Evolutionary conservation across 495 filamentous ascomycete species (phyloP), one percentile per base, ranked within the genome.

Genomic region (Penicillium riverlandense): DNA sequence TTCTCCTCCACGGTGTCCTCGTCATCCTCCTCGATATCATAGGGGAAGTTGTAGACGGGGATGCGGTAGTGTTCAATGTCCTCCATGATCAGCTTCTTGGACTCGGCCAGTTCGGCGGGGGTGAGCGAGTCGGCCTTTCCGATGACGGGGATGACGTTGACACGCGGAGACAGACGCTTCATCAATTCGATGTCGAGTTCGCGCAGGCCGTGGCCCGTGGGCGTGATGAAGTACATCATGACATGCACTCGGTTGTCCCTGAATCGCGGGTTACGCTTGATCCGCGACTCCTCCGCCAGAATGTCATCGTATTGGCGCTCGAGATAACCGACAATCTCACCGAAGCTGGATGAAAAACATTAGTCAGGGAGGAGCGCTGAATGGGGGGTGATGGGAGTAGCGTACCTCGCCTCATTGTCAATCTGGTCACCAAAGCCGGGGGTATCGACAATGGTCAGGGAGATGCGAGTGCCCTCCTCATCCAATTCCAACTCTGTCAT

Each of bases 31-130:
- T 98, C 92, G 47, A 97, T 92, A 62, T 98, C 92, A 72, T 98
- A 98, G 29, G 92, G 92, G 77, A 98, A 98, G 79, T 98, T 98
- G 82, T 98, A 98, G 53, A 98, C 94, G 32, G 92, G 92, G 56
- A 98, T 98, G 65, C 92, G 87, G 77, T 98, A 98, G 69, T 98
- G 92, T 66, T 98, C 92, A 52, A 98, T 98, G 59, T 98, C 92
- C 73, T 98, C 92, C 94, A 98, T 98, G 57, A 98, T 90, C 40
- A 98, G 77, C 75, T 96, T 97, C 80, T 98, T 98, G 33, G 91
- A 96, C 67, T 98, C 94, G 43, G 92, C 92, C 43, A 97, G 81
- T 70, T 98, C 92, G 40, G 86, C 84, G 37, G 94, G 94, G 38
- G 92, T 98, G 44, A 98, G 85, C 27, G 92, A 90, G 62, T 98